Percentiles rank a stretch among this genome's conserved stretches.
phyloP scores from a whole-genome alignment of 345 rosid species.

The Salix caprea region DNA sequence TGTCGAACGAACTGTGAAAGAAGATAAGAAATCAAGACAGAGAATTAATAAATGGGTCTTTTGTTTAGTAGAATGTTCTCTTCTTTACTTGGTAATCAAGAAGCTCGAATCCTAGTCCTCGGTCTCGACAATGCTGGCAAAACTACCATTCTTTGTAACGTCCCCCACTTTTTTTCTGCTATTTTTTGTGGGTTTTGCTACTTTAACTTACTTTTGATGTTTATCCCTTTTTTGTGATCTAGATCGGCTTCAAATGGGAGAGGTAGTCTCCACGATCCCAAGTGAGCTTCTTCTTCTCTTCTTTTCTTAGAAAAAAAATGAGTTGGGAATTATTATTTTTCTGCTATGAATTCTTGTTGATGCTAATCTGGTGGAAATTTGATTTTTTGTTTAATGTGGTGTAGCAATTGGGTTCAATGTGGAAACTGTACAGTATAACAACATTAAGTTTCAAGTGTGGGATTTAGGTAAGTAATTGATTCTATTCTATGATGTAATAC shows the following conservation, averaged over 20 bases:
- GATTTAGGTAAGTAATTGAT: constrained; percentile 23
- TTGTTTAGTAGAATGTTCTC: constrained; percentile 73
- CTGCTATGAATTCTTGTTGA: background rate
- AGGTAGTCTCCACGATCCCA: constrained; percentile 95
- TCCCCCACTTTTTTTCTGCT: background rate
- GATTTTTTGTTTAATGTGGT: constrained; percentile 5
- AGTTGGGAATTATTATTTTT: background rate
- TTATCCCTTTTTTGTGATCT: constrained; percentile 16
- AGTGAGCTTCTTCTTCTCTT: constrained; percentile 40
- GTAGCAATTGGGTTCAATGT: constrained; percentile 97
- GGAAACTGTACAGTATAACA: constrained; percentile 89
- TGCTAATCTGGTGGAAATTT: background rate
- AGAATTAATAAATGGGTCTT: constrained; percentile 52
- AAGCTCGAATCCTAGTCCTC: constrained; percentile 84
- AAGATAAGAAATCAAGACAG: background rate
- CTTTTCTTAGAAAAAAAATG: too few species aligned
- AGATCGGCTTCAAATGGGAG: constrained; percentile 99
- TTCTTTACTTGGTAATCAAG: constrained; percentile 63
- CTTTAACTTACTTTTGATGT: constrained; percentile 14
- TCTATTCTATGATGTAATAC: background rate
- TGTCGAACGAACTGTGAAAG: background rate
- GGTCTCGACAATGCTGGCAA: constrained; percentile 95
- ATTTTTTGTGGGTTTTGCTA: background rate
- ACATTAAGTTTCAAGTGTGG: constrained; percentile 87
- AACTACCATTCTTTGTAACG: constrained; percentile 74